Percentiles rank a stretch among this genome's conserved stretches.
Conservation (phyloP, 345 rosid genomes). For the Cardamine resedifolia region DNA sequence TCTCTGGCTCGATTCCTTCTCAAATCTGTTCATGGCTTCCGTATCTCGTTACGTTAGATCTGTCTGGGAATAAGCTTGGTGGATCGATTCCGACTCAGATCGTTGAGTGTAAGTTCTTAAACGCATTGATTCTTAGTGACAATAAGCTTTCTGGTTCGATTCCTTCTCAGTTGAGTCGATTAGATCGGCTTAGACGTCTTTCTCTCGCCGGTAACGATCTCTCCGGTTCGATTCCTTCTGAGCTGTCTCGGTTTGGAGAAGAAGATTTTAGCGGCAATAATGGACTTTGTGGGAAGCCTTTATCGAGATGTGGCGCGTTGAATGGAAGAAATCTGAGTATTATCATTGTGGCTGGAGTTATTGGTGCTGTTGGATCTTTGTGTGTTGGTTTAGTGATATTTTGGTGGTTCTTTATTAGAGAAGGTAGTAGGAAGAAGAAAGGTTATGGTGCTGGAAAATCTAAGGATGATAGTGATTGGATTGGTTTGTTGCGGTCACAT, state of each 20-base stretch:
- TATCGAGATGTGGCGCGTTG: slow-evolving; percentile 56
- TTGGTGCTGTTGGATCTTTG: slow-evolving; percentile 53
- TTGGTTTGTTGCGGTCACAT: slow-evolving; percentile 53
- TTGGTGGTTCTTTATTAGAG: slow-evolving; percentile 59
- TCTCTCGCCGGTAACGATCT: slow-evolving; percentile 47
- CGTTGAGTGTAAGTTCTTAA: slow-evolving; percentile 52
- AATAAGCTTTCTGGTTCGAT: slow-evolving; percentile 57
- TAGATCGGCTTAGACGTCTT: slow-evolving; percentile 52
- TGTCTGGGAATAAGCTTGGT: slow-evolving; percentile 48
- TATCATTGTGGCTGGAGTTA: slow-evolving; percentile 51
- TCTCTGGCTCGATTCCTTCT: slow-evolving; percentile 56
- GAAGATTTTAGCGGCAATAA: slow-evolving; percentile 44
- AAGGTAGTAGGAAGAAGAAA: slow-evolving; percentile 41
- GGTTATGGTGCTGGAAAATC: slow-evolving; percentile 47
- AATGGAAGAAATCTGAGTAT: slow-evolving; percentile 46
- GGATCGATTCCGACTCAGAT: slow-evolving; percentile 58
- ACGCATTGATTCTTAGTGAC: slow-evolving; percentile 41
- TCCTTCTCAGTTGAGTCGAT: slow-evolving; percentile 49
- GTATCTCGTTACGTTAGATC: slow-evolving; percentile 54
- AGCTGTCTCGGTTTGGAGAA: slow-evolving; percentile 37
- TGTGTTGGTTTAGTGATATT: slow-evolving; percentile 48
- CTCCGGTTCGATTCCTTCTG: slow-evolving; percentile 56
- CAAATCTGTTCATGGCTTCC: slow-evolving; percentile 66
- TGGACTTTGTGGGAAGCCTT: slow-evolving; percentile 54
- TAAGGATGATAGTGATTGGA: slow-evolving; percentile 54